A percentile compares a stretch with the other conserved stretches of the same genome.
These are phyloP conservation scores for Geopyxis carbonaria DNA, from an alignment of 495 filamentous ascomycete species.

Conservation along the genomic window DNA sequence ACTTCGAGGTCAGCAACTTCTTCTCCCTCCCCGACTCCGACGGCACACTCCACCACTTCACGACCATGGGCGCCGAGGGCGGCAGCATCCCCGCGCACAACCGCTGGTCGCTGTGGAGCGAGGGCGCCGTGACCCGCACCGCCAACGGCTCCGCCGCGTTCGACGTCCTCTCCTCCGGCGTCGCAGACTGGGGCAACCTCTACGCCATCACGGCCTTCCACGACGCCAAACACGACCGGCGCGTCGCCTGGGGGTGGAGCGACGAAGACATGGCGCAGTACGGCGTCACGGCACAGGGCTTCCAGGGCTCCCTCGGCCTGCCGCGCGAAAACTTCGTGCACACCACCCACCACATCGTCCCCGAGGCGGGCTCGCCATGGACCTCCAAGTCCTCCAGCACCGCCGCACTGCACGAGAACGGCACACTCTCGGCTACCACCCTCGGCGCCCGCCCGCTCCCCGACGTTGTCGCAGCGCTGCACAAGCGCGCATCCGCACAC, in stretches of 20 bases:
- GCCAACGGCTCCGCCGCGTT: conserved; percentile 28
- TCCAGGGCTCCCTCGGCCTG: conserved; percentile 29
- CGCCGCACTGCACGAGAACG: conserved; percentile 9
- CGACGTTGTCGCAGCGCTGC: conserved; percentile 25
- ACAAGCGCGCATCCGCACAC: conserved; percentile 1
- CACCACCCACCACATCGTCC: conserved; percentile 22
- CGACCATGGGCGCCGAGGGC: conserved; percentile 37
- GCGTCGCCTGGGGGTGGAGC: conserved; percentile 31
- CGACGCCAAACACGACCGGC: conserved; percentile 29
- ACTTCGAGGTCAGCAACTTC: conserved; percentile 42
- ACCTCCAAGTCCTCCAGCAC: conserved; percentile 7
- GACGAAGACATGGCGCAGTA: conserved; percentile 28
- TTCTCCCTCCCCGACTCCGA: conserved; percentile 29
- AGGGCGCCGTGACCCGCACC: conserved; percentile 25
- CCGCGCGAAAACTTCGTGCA: conserved; percentile 30
- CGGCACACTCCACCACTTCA: conserved; percentile 30
- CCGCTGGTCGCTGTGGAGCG: conserved; percentile 31
- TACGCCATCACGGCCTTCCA: conserved; percentile 31
- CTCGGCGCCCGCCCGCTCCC: conserved; percentile 27
- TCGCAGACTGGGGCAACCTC: conserved; percentile 29
- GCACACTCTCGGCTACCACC: conserved; percentile 27
- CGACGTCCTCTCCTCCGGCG: conserved; percentile 26
- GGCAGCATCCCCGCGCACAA: conserved; percentile 26
- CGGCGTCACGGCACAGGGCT: conserved; percentile 28
- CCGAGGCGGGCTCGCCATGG: conserved; percentile 17